These are phyloP conservation scores for Sporothrix inflata DNA, from an alignment of 2,329 filamentous ascomycete genomes.

Conservation along the genomic window DNA sequence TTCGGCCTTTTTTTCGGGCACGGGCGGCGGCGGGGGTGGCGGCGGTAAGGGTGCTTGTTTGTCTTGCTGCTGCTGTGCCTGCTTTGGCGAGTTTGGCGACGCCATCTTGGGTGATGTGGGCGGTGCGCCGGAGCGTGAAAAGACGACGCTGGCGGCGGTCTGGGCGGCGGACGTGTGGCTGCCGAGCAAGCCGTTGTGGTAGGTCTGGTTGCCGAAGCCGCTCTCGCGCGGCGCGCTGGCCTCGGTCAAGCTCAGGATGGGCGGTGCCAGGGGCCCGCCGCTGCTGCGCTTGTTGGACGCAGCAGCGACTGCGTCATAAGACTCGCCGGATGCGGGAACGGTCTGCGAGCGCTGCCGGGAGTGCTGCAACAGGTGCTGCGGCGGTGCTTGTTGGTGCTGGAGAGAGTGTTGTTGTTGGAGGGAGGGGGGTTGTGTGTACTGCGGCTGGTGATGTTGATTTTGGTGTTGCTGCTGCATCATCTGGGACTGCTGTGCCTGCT, in stretches of 20 bases:
- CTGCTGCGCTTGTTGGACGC: slow-evolving; percentile 45
- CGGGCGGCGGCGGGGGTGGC: slow-evolving; percentile 46
- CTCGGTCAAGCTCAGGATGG: slow-evolving; percentile 66
- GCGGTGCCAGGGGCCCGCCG: slow-evolving; percentile 61
- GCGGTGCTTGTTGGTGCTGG: slow-evolving; percentile 55
- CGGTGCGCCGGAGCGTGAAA: slow-evolving; percentile 63
- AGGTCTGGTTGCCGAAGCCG: slow-evolving; percentile 54
- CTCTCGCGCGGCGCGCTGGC: slow-evolving; percentile 64
- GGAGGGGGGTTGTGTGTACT: slow-evolving; percentile 41
- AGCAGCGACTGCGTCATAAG: slow-evolving; percentile 43
- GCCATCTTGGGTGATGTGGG: slow-evolving; percentile 52
- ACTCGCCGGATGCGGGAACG: slow-evolving; percentile 60
- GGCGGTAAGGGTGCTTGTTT: slow-evolving; percentile 37
- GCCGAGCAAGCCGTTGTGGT: slow-evolving; percentile 65
- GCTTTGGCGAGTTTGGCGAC: slow-evolving; percentile 34
- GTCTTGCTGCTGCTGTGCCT: slow-evolving; percentile 34
- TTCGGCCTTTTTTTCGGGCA: slow-evolving; percentile 66
- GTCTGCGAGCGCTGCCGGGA: slow-evolving; percentile 75
- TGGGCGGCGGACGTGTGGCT: slow-evolving; percentile 68
- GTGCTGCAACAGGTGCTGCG: slow-evolving; percentile 46
- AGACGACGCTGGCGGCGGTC: slow-evolving; percentile 73
- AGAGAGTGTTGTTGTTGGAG: slow-evolving; percentile 40
- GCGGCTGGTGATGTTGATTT: slow-evolving; percentile 42
- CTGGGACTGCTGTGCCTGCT: slow-evolving; percentile 51
- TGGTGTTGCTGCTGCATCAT: slow-evolving; percentile 58